phyloP scores from a whole-genome alignment of 2,329 filamentous ascomycete genomes.

The Diaporthe ilicicola region DNA sequence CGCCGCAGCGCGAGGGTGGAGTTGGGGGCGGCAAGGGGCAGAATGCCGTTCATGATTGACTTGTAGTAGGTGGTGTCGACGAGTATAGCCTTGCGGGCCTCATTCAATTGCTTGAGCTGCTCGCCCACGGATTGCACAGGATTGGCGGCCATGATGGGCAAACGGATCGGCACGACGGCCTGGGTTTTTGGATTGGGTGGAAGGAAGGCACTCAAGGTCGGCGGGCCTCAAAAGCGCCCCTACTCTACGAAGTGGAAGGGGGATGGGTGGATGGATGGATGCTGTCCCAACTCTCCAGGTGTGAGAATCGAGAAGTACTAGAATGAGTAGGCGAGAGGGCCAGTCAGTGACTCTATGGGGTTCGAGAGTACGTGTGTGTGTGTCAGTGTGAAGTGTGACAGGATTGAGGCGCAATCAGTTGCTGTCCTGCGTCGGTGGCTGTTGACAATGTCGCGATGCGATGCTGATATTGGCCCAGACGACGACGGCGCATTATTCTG shows the following conservation, averaged over 20 bases:
- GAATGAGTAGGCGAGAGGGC: background rate
- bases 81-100: conserved; percentile 88
- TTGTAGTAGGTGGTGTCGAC: conserved; percentile 88
- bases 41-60: conserved; percentile 88
- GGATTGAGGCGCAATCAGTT: conserved; percentile 6
- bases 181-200: background rate
- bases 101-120: conserved; percentile 87
- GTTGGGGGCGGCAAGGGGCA: conserved; percentile 85
- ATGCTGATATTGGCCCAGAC: conserved; percentile 23
- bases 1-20: conserved; percentile 82
- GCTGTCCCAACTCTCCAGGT: background rate
- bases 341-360: conserved; percentile 11
- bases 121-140: conserved; percentile 67
- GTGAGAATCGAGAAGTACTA: background rate
- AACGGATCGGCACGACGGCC: conserved; percentile 2
- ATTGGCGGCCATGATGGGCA: conserved; percentile 59
- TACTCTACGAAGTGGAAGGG: conserved; percentile 30
- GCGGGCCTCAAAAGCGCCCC: conserved; percentile 26
- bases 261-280: background rate
- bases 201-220: conserved; percentile 23
- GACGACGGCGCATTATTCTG: conserved; percentile 16
- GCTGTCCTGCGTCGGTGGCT: background rate
- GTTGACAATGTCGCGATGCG: conserved; percentile 22
- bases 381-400: background rate
- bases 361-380: background rate